Percentiles rank a stretch among this genome's conserved stretches.
Conservation (phyloP, 164 flowering plant genomes). For the Magnolia kwangsiensis region DNA sequence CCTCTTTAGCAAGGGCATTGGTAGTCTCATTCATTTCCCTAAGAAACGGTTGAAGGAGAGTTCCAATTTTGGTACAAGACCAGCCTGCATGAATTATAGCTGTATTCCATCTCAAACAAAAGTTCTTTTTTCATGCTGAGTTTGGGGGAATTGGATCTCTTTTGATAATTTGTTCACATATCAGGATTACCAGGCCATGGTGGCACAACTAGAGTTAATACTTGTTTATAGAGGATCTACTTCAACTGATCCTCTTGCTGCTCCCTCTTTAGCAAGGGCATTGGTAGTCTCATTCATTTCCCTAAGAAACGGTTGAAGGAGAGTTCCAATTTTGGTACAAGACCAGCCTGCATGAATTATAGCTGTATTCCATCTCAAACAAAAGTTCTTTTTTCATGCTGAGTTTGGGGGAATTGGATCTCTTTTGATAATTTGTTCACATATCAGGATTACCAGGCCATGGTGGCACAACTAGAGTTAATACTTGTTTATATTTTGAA, state of each 20-base stretch:
- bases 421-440: background rate
- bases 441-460: constrained; percentile 84
- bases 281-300: no score
- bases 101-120: background rate
- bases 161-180: background rate
- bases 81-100: background rate
- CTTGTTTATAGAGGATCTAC: no score
- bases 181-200: constrained; percentile 96
- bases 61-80: no score
- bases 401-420: background rate
- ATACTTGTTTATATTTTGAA: no score
- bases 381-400: background rate
- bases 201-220: constrained; percentile 98
- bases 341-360: background rate
- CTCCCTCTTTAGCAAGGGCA: no score
- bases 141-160: background rate
- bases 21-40: no score
- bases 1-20: no score
- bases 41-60: no score
- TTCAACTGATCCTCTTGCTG: no score
- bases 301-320: no score
- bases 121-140: background rate
- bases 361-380: background rate
- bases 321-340: no score
- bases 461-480: constrained; percentile 95